phyloP scores from a whole-genome alignment of 208 protist genomes.

The Lotmaria passim region DNA sequence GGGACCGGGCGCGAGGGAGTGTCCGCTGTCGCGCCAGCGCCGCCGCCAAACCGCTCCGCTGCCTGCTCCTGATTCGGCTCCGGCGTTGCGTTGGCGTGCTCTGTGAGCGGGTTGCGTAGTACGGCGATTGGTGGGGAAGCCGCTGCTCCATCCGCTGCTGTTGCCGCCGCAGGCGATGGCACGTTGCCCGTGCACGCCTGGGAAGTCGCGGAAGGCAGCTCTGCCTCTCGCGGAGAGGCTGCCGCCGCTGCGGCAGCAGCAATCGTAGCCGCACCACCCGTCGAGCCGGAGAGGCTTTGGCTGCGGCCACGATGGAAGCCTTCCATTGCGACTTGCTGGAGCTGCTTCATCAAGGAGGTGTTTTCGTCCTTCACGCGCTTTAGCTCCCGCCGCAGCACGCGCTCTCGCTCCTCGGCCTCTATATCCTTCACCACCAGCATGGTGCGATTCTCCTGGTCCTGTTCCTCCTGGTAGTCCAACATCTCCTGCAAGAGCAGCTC shows the following conservation, averaged over 20 bases:
- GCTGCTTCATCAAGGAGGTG: slow-evolving; percentile 40
- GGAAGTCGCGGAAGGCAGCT: not conserved
- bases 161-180: not conserved
- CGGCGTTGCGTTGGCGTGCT: slow-evolving; percentile 2
- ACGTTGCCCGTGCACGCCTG: not conserved
- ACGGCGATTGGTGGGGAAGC: not conserved
- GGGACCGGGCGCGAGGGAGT: not conserved
- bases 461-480: slow-evolving; percentile 76
- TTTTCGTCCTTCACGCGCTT: slow-evolving; percentile 46
- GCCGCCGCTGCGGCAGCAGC: not conserved
- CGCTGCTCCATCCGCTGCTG: not conserved
- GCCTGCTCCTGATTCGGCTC: not conserved
- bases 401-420: slow-evolving; percentile 55
- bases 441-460: slow-evolving; percentile 56
- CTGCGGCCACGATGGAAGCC: slow-evolving; percentile 32
- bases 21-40: not conserved
- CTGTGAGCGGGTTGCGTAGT: not conserved
- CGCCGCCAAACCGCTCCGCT: not conserved
- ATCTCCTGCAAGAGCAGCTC: slow-evolving; percentile 67
- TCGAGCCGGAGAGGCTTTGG: not conserved
- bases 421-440: slow-evolving; percentile 62
- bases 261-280: not conserved
- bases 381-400: slow-evolving; percentile 30
- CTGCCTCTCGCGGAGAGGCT: not conserved
- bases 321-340: slow-evolving; percentile 35